Percentiles rank a stretch among this genome's conserved stretches.
These are phyloP conservation scores for Phytophthora syringae DNA, from an alignment of 352 stramenopile species.

Conservation along the genomic window DNA sequence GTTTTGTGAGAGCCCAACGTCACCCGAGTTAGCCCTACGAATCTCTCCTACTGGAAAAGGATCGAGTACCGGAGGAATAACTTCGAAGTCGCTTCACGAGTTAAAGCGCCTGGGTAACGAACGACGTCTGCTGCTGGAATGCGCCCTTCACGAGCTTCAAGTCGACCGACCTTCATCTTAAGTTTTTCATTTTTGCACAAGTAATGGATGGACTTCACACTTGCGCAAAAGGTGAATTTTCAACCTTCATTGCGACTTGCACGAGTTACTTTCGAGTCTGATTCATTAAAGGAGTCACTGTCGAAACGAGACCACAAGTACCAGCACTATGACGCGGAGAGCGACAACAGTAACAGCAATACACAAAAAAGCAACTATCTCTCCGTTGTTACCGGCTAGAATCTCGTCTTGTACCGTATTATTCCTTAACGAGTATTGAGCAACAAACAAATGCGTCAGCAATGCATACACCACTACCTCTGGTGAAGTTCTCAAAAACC, in stretches of 20 bases:
- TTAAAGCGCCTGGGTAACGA: conserved; percentile 29
- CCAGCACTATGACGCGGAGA: conserved; percentile 9
- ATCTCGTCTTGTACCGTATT: not conserved
- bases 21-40: not conserved
- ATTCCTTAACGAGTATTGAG: conserved; percentile 15
- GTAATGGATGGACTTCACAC: conserved; percentile 4
- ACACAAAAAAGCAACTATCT: conserved; percentile 17
- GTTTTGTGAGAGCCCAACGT: conserved; percentile 4
- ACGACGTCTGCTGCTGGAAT: conserved; percentile 28
- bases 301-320: not conserved
- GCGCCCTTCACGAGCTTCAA: conserved; percentile 36
- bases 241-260: too few relatives aligned
- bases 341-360: conserved; percentile 4
- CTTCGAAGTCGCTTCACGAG: conserved; percentile 19
- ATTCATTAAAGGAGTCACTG: too few relatives aligned
- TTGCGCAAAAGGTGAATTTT: too few relatives aligned
- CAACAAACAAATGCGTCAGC: conserved; percentile 3
- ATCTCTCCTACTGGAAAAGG: conserved; percentile 3
- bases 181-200: conserved; percentile 14
- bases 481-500: not conserved
- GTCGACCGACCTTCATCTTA: conserved; percentile 3
- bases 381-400: conserved; percentile 3
- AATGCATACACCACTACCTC: not conserved
- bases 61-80: conserved; percentile 4
- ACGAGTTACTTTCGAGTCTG: too few relatives aligned